Evolutionary conservation across 768 basidiomycete species (phyloP), one percentile per base, ranked within the genome.

Genomic region (Suillus occidentalis): DNA sequence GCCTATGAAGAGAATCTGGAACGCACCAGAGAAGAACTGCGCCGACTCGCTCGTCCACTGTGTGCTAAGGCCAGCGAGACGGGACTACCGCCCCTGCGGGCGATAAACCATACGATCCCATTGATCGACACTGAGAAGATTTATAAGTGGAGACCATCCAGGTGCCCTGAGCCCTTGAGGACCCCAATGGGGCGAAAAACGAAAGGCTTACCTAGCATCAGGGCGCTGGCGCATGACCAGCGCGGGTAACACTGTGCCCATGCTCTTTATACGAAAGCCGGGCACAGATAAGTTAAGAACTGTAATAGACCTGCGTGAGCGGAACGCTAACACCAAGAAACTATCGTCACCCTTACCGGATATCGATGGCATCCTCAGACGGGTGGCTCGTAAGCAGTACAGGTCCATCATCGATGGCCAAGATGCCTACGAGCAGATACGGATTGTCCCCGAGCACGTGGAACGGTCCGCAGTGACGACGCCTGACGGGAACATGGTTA

Each of bases 391-490:
- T n/a, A 76, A 68, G 0, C 73, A 68, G 36, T 71, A 67, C 42
- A 58, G 78, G 1, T 79, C 80, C 2, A 82, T 80, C 42, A 78
- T 84, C 5, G 78, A 84, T 60, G 58, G 81, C 34, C 72, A 74
- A 2, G 76, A 82, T 60, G 78, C 81, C 0, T 84, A 81, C 65
- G 77, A 84, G 63, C 83, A 84, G 62, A 75, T 83, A 0, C 71
- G 75, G 0, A 66, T 84, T 0, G 53, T 63, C 0, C 40, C 64
- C 0, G 70, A 73, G 4, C 76, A 82, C 47, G 68, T 83, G 0
- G 50, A 43, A 1, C 66, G 71, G 36, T 73, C 70, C 0, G 69
- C 72, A 0, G 77, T 78, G 22, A 62, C 71, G 3, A 77, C 73
- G 0, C 52, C 66, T 3, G 66, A 64, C 45, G 76, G 77, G 0